These are phyloP conservation scores for Xylariaceae sp. DNA, from an alignment of 2,329 filamentous ascomycete species.

Conservation along the genomic window DNA sequence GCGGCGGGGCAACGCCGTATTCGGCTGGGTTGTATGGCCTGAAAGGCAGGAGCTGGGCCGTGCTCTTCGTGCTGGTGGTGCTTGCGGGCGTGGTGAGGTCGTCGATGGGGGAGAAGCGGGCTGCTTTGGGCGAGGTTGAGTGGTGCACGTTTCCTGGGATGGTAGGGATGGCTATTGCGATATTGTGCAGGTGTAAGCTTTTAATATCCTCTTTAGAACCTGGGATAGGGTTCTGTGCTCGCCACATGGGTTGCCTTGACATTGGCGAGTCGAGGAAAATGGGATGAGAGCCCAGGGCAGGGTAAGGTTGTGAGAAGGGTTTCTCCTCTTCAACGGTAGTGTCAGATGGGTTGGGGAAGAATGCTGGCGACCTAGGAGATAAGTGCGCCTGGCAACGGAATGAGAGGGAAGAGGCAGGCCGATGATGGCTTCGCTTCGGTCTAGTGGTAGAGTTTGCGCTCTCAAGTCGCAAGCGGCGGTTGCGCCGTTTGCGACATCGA, in stretches of 20 bases:
- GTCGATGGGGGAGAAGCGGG: conserved; percentile 35
- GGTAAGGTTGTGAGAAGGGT: conserved; percentile 10
- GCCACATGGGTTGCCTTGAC: conserved; percentile 12
- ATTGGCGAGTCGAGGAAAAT: conserved; percentile 18
- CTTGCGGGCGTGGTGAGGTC: conserved; percentile 30
- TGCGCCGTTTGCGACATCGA: conserved; percentile 49
- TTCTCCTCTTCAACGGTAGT: conserved; percentile 37
- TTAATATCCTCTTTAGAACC: conserved; percentile 11
- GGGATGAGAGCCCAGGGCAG: conserved; percentile 28
- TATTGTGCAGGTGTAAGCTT: conserved; percentile 27
- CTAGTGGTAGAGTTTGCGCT: conserved; percentile 22
- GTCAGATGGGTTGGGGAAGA: conserved; percentile 34
- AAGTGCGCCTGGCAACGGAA: conserved; percentile 55
- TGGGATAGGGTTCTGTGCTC: not conserved
- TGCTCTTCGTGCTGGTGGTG: conserved; percentile 37
- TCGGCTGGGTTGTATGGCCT: conserved; percentile 38
- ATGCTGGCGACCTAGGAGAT: conserved; percentile 43
- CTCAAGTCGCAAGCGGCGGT: conserved; percentile 37
- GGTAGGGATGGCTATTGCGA: conserved; percentile 30
- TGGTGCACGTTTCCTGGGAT: conserved; percentile 36
- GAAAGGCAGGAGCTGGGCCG: conserved; percentile 36
- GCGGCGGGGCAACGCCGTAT: conserved; percentile 29
- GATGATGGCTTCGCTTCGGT: conserved; percentile 35
- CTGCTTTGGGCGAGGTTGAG: conserved; percentile 35
- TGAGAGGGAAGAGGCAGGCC: conserved; percentile 50